These are phyloP conservation scores for Magnolia kwangsiensis DNA, from an alignment of 164 flowering plant species.

Conservation along the genomic window DNA sequence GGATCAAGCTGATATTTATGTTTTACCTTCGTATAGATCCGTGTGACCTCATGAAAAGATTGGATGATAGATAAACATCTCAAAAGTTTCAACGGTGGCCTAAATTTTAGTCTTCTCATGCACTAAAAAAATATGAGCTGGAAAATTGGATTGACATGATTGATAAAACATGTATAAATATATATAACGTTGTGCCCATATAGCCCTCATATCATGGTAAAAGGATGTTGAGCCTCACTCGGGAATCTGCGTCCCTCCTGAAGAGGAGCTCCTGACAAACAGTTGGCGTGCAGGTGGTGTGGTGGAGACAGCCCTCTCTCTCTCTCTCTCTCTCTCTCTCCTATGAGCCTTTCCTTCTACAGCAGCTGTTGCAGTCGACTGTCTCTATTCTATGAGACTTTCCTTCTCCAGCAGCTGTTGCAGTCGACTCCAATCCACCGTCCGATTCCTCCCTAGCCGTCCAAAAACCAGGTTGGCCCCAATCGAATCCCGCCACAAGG, in stretches of 20 bases:
- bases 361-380: slow-evolving; percentile 8
- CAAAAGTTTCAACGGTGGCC: no score
- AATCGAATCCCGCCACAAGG: slow-evolving; percentile 7
- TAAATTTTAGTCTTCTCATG: no score
- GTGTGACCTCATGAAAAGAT: no score
- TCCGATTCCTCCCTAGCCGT: not conserved
- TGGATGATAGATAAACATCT: no score
- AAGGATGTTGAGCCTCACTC: no score
- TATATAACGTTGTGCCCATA: no score
- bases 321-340: not conserved
- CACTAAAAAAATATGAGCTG: no score
- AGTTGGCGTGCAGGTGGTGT: not conserved
- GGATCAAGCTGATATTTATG: no score
- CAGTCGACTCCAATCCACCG: not conserved
- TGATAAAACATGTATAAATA: no score
- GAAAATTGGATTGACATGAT: no score
- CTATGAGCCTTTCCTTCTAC: not conserved
- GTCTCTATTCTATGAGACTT: slow-evolving; percentile 21
- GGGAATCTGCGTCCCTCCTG: not conserved
- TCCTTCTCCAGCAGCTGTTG: slow-evolving; percentile 8
- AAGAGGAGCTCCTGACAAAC: not conserved
- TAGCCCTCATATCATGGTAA: no score
- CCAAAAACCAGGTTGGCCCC: slow-evolving; percentile 6
- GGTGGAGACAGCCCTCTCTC: not conserved
- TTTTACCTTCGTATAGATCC: no score